Percentiles rank a stretch among this genome's conserved stretches.
phyloP scores from a whole-genome alignment of 192 early-diverging fungal genomes.

The Gamsiella multidivaricata region DNA sequence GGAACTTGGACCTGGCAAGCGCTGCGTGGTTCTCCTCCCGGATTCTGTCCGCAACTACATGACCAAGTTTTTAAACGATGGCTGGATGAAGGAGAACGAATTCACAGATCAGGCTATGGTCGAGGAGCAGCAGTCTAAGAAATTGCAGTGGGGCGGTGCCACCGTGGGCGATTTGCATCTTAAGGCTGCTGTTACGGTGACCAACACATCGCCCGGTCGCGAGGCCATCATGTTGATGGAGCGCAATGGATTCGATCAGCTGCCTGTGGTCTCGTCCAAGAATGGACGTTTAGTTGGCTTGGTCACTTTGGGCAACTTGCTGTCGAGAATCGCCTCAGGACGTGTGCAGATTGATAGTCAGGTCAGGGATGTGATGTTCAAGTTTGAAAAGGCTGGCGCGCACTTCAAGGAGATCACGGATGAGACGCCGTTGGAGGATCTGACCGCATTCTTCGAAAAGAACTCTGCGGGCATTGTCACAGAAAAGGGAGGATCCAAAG shows the following conservation, averaged over 20 bases:
- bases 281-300: slow-evolving; percentile 77
- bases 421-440: slow-evolving; percentile 83
- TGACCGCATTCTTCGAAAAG: slow-evolving; percentile 93
- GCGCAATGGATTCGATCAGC: slow-evolving; percentile 92
- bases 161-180: slow-evolving; percentile 84
- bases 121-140: slow-evolving; percentile 69
- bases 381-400: slow-evolving; percentile 66
- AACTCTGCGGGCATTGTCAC: slow-evolving; percentile 93
- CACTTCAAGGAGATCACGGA: slow-evolving; percentile 90
- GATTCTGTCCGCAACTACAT: slow-evolving; percentile 99
- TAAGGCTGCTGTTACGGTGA: slow-evolving; percentile 85
- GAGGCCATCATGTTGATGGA: slow-evolving; percentile 92
- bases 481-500: slow-evolving; percentile 65
- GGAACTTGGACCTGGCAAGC: slow-evolving; percentile 84
- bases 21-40: slow-evolving; percentile 92
- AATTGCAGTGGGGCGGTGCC: slow-evolving; percentile 83
- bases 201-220: slow-evolving; percentile 73
- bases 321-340: slow-evolving; percentile 82
- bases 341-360: slow-evolving; percentile 73
- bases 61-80: slow-evolving; percentile 98
- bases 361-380: slow-evolving; percentile 84
- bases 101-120: slow-evolving; percentile 86
- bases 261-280: slow-evolving; percentile 81
- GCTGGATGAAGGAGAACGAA: slow-evolving; percentile 92
- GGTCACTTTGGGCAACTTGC: slow-evolving; percentile 88